Evolutionary conservation across 2,329 filamentous ascomycete species (phyloP), one percentile per base, ranked within the genome.

Genomic region (Raffaelea arxii): DNA sequence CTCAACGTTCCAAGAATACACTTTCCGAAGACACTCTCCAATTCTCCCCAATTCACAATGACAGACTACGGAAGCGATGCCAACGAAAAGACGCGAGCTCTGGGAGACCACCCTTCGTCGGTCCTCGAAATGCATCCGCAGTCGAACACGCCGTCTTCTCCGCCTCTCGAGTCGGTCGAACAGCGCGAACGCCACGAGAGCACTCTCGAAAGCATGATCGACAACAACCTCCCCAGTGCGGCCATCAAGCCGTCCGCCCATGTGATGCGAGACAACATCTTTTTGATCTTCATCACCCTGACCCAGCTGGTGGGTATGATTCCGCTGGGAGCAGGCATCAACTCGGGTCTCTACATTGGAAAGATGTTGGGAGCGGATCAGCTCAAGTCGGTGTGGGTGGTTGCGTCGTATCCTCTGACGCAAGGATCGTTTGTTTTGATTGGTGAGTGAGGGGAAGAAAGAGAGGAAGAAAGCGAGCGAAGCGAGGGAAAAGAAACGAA

Each of bases 401-500:
- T 25, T 24, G 41, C 41, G 19, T 43, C 41, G 21, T 43, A 43
- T 30, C 41, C 41, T 21, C 57, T 75, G 12, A 68, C 72, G 0
- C 70, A 74, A 50, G 68, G 73, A 2, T 66, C 72, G 2, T 76
- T 77, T 49, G 71, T 77, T 12, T 58, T 78, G 0, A 63, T 73
- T 23, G 38, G 37, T 39, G 18, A 16, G 37, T 22, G 16, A 6
- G n/a, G n/a, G n/a, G n/a, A n/a, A n/a, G n/a, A n/a, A n/a, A n/a
- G n/a, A n/a, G n/a, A n/a, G n/a, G n/a, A n/a, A n/a, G n/a, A n/a
- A n/a, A n/a, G n/a, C n/a, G n/a, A n/a, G n/a, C n/a, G n/a, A n/a
- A n/a, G n/a, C n/a, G n/a, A n/a, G n/a, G n/a, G n/a, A n/a, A n/a
- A n/a, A n/a, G n/a, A n/a, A n/a, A n/a, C n/a, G n/a, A n/a, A n/a